Base-by-base conservation (phyloP, 2,329 filamentous ascomycete genomes). In the Bipolaris oryzae region DNA sequence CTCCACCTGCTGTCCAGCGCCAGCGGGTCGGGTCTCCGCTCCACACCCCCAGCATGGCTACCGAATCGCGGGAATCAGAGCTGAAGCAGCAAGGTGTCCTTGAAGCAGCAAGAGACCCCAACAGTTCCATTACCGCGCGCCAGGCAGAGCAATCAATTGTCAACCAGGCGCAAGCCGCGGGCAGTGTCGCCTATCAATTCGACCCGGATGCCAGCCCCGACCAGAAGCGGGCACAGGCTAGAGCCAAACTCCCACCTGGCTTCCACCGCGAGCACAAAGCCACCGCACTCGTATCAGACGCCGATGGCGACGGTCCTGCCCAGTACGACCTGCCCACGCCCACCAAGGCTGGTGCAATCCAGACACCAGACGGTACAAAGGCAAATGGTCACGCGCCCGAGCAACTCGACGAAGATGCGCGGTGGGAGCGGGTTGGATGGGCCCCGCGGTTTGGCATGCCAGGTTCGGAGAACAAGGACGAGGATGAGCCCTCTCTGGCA, bases 131-230 rank as follows among this genome's bases (percentile, higher is more conserved):
- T 62, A 85, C 86, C 0, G 82, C 91, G 44, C 85, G 89, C 38
- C 87, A 88, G 62, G 90, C 90, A 31, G 85, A 96, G 78, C 82
- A 85, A 65, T 85, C 85, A 68, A 84, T 97, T 46, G 83, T 96
- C 23, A 82, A 90, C 51, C 88, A 96, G 75, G 91, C 91, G 65
- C 86, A 84, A 70, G 89, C 89, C 69, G 91, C 89, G 11, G 95
- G 95, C 39, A 86, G 89, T 21, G 80, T 88, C 28, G 93, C 92
- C 62, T 95, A 90, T 74, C 85, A 88, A 60, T 99, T 98, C 79
- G 85, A 99, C 73, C 92, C 95, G 0, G 80, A 96, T 80, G 93
- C 92, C 39, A 88, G 84, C 41, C 84, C 89, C 0, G 91, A 92
- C 74, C 84, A 96, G 76, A 99, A 99, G 81, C 88, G 85, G 59